Percentiles rank a stretch among this genome's conserved stretches.
Conservation (phyloP, 805 yeast species). For the Candida mattraensis region DNA sequence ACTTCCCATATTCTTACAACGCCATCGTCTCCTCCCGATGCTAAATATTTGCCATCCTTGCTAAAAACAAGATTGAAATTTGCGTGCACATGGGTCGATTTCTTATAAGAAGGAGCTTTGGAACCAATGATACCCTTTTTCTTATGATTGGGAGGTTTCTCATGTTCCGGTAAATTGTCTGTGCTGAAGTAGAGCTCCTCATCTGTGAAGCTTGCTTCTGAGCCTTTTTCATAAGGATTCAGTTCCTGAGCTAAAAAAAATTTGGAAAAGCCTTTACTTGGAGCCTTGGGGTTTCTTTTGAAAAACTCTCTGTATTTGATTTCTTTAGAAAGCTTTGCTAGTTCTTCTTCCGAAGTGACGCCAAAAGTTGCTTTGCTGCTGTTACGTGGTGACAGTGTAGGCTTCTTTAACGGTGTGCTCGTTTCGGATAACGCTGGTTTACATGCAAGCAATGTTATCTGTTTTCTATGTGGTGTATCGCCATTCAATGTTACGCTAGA, state of each 20-base stretch:
- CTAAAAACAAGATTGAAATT: constrained; percentile 77
- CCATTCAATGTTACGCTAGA: constrained; percentile 5
- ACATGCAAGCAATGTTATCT: too few species aligned
- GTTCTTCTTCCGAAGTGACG: constrained; percentile 32
- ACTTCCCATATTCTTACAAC: constrained; percentile 76
- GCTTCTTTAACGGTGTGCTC: constrained; percentile 2
- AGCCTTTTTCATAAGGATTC: constrained; percentile 23
- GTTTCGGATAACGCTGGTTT: constrained; percentile 4
- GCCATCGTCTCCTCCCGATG: constrained; percentile 80
- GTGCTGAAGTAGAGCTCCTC: constrained; percentile 7
- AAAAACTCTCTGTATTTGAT: constrained; percentile 58
- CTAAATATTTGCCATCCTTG: constrained; percentile 77
- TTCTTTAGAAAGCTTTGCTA: constrained; percentile 42
- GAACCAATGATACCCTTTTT: neutral
- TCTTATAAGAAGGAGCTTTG: constrained; percentile 1
- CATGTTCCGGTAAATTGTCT: constrained; percentile 10
- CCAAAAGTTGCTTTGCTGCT: neutral
- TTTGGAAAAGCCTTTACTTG: constrained; percentile 48
- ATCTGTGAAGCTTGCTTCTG: constrained; percentile 1
- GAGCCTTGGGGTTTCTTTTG: constrained; percentile 42
- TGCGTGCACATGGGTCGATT: constrained; percentile 39
- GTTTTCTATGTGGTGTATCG: too few species aligned
- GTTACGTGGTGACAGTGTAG: constrained; percentile 1
- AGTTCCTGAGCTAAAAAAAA: constrained; percentile 69
- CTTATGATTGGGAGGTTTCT: constrained; percentile 10